These are phyloP conservation scores for Coelastrella sp. DNA, from an alignment of 139 green algal species.

Conservation along the genomic window DNA sequence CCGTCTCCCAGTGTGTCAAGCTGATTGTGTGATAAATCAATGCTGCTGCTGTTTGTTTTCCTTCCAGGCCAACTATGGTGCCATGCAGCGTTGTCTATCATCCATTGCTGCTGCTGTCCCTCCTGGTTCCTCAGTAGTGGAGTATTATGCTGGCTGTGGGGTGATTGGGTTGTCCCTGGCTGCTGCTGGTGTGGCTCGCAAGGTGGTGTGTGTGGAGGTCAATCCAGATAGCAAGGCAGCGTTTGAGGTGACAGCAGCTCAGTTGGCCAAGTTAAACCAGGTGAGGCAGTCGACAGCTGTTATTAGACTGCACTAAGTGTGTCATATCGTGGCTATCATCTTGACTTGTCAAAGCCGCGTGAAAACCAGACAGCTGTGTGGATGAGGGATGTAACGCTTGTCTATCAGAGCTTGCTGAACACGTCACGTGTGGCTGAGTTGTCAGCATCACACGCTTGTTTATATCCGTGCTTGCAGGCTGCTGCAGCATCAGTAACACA, in stretches of 20 bases:
- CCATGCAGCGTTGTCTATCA: conserved; percentile 64
- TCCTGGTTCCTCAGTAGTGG: conserved; percentile 53
- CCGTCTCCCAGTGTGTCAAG: too few species aligned
- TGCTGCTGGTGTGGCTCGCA: conserved; percentile 21
- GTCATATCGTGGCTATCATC: too few species aligned
- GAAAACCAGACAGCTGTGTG: too few species aligned
- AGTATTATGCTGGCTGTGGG: conserved; percentile 86
- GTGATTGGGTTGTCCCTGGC: conserved; percentile 81
- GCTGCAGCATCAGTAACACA: conserved; percentile 17
- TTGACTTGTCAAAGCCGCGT: too few species aligned
- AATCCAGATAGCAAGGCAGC: conserved; percentile 59
- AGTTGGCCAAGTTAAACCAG: conserved; percentile 26
- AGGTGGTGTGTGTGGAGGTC: conserved; percentile 73
- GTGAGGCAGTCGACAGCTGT: neutral
- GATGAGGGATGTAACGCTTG: too few species aligned
- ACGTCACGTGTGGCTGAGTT: too few species aligned
- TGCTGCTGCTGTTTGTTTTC: neutral
- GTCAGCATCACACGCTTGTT: neutral
- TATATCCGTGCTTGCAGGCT: neutral
- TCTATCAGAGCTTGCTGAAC: too few species aligned
- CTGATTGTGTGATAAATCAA: too few species aligned
- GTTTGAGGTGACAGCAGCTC: conserved; percentile 53
- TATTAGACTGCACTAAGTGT: too few species aligned
- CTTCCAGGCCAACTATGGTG: conserved; percentile 80
- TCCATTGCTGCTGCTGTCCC: conserved; percentile 50